phyloP scores from a whole-genome alignment of 2,329 filamentous ascomycete genomes.

The Paecilomyces fulvus region DNA sequence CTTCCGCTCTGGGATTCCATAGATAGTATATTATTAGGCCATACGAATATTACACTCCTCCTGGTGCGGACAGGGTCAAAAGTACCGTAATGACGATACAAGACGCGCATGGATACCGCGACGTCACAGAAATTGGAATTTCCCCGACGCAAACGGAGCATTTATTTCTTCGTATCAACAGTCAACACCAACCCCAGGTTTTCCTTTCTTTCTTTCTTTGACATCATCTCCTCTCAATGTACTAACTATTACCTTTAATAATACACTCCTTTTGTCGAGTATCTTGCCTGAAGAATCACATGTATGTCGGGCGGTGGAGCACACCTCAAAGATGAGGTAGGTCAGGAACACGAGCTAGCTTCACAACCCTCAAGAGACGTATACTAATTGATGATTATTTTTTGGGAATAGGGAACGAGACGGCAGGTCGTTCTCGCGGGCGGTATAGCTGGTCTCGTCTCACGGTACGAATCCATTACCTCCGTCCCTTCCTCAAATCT shows the following conservation, averaged over 20 bases:
- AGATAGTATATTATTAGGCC: not conserved
- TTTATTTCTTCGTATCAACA: not conserved
- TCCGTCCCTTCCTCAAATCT: not conserved
- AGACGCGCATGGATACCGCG: not conserved
- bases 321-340: constrained; percentile 62
- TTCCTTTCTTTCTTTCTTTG: too few species aligned
- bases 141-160: not conserved
- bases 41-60: not conserved
- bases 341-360: constrained; percentile 2
- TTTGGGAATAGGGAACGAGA: constrained; percentile 50
- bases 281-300: constrained; percentile 23
- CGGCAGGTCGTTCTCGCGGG: constrained; percentile 58
- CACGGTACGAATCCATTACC: constrained; percentile 52
- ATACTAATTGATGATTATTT: constrained; percentile 3
- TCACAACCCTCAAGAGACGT: not conserved
- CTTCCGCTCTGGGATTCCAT: constrained; percentile 1
- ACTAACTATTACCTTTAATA: not conserved
- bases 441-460: constrained; percentile 72
- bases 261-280: constrained; percentile 4
- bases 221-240: constrained; percentile 4
- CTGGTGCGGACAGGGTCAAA: not conserved
- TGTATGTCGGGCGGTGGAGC: constrained; percentile 57
- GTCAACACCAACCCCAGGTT: not conserved
- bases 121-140: not conserved
- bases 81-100: not conserved